A percentile compares a stretch with the other conserved stretches of the same genome.
These are phyloP conservation scores for Botrytis deweyae DNA, from an alignment of 2,329 filamentous ascomycete species.

Conservation along the genomic window DNA sequence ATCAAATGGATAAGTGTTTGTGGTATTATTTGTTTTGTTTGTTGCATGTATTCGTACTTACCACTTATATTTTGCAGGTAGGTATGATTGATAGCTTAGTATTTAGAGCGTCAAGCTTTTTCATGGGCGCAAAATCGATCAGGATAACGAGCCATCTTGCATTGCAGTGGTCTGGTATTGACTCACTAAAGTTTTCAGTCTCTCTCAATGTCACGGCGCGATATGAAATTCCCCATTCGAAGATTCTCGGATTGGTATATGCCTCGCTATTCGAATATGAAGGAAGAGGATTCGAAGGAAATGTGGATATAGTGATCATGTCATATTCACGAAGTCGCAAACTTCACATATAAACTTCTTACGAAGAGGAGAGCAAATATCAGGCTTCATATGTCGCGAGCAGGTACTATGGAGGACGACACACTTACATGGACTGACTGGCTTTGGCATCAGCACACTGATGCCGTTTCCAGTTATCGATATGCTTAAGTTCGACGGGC, in stretches of 20 bases:
- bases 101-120: not conserved
- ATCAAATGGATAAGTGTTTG: not conserved
- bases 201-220: not conserved
- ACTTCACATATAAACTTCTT: not conserved
- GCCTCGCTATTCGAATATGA: not conserved
- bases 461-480: not conserved
- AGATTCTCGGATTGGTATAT: not conserved
- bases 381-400: not conserved
- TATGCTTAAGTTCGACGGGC: not conserved
- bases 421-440: not conserved
- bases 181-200: not conserved
- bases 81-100: not conserved
- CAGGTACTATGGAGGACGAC: not conserved
- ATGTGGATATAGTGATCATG: not conserved
- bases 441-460: not conserved
- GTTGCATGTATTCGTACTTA: not conserved
- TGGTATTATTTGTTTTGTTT: not conserved
- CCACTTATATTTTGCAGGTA: not conserved
- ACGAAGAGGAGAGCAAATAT: not conserved
- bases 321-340: not conserved
- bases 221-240: not conserved
- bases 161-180: not conserved
- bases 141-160: not conserved
- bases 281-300: not conserved
- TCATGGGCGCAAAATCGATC: not conserved